phyloP scores from a whole-genome alignment of 2,329 filamentous ascomycete species.

The Ascocoryne sarcoides region DNA sequence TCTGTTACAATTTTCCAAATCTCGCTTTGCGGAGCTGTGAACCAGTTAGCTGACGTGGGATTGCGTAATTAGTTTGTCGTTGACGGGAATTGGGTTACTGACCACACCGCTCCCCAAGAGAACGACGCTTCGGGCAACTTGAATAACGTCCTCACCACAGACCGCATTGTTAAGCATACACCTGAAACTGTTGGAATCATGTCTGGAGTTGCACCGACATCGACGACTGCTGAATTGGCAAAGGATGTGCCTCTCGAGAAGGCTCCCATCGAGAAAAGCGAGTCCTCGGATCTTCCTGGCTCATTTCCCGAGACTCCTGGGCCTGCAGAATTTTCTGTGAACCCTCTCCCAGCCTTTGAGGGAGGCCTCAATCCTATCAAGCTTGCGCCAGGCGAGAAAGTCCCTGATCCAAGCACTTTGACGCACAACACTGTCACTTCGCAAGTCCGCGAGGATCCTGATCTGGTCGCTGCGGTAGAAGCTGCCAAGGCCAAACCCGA shows the following conservation, averaged over 20 bases:
- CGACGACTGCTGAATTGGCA: constrained; percentile 64
- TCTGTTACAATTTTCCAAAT: no score
- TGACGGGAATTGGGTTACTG: constrained; percentile 81
- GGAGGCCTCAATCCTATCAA: constrained; percentile 70
- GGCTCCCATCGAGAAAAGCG: constrained; percentile 18
- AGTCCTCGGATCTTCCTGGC: constrained; percentile 49
- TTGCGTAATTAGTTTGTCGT: constrained; percentile 87
- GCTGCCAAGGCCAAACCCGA: constrained; percentile 24
- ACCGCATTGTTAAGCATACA: constrained; percentile 51
- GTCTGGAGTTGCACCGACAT: constrained; percentile 60
- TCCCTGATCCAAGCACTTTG: constrained; percentile 59
- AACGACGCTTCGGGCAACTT: constrained; percentile 74
- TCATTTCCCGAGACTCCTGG: constrained; percentile 65
- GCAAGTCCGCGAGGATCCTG: constrained; percentile 71
- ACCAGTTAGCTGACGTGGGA: no score
- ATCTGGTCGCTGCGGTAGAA: constrained; percentile 52
- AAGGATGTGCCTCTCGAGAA: constrained; percentile 56
- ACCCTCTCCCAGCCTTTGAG: constrained; percentile 53
- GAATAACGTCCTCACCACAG: constrained; percentile 82
- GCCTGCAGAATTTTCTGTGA: constrained; percentile 39
- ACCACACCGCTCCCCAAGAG: constrained; percentile 73
- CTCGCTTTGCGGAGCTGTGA: no score
- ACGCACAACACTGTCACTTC: constrained; percentile 60
- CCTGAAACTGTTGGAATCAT: constrained; percentile 42
- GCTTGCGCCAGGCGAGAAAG: constrained; percentile 38